phyloP scores from a whole-genome alignment of 2,329 filamentous ascomycete genomes.

The Colletotrichum nymphaeae region DNA sequence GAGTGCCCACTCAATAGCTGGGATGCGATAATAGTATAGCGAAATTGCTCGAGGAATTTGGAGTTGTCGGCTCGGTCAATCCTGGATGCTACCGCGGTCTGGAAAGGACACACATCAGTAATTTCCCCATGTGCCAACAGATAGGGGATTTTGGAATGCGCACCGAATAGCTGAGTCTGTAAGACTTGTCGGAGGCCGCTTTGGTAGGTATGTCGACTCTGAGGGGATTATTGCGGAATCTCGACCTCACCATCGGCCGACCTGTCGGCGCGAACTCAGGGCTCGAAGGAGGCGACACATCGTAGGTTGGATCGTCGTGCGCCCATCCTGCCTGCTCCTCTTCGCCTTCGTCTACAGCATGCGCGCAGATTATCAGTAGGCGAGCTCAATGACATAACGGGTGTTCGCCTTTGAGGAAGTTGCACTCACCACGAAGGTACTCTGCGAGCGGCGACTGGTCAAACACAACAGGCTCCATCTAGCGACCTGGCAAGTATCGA shows the following conservation, averaged over 20 bases:
- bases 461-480: constrained; percentile 89
- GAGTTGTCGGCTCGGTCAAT: constrained; percentile 83
- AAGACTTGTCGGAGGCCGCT: constrained; percentile 52
- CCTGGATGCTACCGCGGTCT: constrained; percentile 78
- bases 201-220: constrained; percentile 54
- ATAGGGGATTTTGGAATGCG: constrained; percentile 37
- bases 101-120: constrained; percentile 35
- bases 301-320: constrained; percentile 50
- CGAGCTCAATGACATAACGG: constrained; percentile 18
- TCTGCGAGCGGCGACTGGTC: constrained; percentile 89
- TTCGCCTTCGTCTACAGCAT: constrained; percentile 60
- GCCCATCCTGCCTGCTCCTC: constrained; percentile 60
- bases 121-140: constrained; percentile 38
- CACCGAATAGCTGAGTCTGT: constrained; percentile 65
- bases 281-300: constrained; percentile 59
- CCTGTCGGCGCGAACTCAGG: constrained; percentile 69
- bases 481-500: constrained; percentile 32
- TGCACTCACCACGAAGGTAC: constrained; percentile 83
- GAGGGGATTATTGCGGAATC: constrained; percentile 62
- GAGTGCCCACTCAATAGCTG: constrained; percentile 83
- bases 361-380: constrained; percentile 36
- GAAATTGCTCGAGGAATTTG: constrained; percentile 90
- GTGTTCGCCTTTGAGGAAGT: neutral
- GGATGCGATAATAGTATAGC: constrained; percentile 92
- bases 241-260: constrained; percentile 63